These are phyloP conservation scores for Phenoliferia sp. DNA, from an alignment of 1,284 basidiomycete species.

Conservation along the genomic window DNA sequence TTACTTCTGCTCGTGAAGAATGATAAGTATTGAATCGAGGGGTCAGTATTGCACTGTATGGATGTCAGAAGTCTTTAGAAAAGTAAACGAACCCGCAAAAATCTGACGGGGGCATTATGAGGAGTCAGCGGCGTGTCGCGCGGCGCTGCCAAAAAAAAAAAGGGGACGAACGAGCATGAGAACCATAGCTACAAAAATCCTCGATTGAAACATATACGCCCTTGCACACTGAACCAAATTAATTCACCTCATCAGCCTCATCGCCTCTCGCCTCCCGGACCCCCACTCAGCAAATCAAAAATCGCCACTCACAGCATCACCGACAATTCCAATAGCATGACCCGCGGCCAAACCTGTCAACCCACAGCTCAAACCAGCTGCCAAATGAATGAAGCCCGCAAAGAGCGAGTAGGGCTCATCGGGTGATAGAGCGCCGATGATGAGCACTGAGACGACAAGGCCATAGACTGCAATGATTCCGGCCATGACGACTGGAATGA, in stretches of 20 bases:
- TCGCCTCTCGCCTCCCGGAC: conserved; percentile 1
- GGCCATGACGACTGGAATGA: conserved; percentile 98
- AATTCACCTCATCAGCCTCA: conserved; percentile 10
- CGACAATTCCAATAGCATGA: conserved; percentile 94
- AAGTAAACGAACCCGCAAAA: conserved; percentile 22
- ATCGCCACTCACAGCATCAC: conserved; percentile 68
- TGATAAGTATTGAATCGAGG: background rate
- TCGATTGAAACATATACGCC: conserved; percentile 83
- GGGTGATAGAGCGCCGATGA: conserved; percentile 64
- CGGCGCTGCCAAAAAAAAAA: no score
- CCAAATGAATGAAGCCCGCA: conserved; percentile 88
- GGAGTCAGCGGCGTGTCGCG: conserved; percentile 46
- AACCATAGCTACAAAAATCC: conserved; percentile 79
- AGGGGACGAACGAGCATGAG: conserved; percentile 31
- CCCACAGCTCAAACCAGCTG: conserved; percentile 87
- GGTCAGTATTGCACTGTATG: no score
- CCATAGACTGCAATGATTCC: conserved; percentile 96
- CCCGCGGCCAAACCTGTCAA: conserved; percentile 92
- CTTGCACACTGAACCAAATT: conserved; percentile 57
- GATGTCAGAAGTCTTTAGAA: background rate
- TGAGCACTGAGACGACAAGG: conserved; percentile 82
- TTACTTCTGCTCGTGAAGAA: conserved; percentile 58
- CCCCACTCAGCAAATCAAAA: background rate
- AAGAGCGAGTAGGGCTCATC: conserved; percentile 61
- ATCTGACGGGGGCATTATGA: conserved; percentile 1